phyloP scores from a whole-genome alignment of 768 basidiomycete genomes.

The Suillus brevipes region DNA sequence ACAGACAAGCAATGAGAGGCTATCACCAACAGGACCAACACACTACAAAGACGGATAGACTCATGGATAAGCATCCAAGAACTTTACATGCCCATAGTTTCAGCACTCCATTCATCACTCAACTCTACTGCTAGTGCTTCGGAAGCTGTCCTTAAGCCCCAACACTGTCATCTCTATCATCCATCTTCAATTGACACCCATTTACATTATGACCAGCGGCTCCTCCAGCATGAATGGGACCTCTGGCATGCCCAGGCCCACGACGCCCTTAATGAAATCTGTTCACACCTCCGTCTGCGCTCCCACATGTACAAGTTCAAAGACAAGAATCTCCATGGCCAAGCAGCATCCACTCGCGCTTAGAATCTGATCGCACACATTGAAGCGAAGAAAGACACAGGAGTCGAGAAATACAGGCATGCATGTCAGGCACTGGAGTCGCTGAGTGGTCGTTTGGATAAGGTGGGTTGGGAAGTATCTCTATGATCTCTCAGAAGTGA shows the following conservation, averaged over 20 bases:
- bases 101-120: neutral
- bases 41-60: neutral
- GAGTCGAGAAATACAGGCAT: slow-evolving; percentile 8
- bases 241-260: slow-evolving; percentile 17
- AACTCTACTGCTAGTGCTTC: neutral
- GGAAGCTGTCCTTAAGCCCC: neutral
- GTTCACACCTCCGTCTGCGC: slow-evolving; percentile 10
- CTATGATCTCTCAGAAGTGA: neutral
- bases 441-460: neutral
- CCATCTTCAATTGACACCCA: neutral
- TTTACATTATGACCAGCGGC: neutral
- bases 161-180: neutral
- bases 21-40: neutral
- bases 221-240: slow-evolving; percentile 5
- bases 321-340: slow-evolving; percentile 15
- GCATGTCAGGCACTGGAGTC: slow-evolving; percentile 10
- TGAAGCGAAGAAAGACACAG: slow-evolving; percentile 12
- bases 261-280: slow-evolving; percentile 11
- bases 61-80: neutral
- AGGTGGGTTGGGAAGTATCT: slow-evolving; percentile 3
- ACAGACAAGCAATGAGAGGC: neutral
- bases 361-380: slow-evolving; percentile 4
- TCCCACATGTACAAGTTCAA: slow-evolving; percentile 15
- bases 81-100: slow-evolving; percentile 3
- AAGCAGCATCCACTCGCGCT: slow-evolving; percentile 12